Conservation (phyloP, 768 basidiomycete genomes). For the Russula olivacea region DNA sequence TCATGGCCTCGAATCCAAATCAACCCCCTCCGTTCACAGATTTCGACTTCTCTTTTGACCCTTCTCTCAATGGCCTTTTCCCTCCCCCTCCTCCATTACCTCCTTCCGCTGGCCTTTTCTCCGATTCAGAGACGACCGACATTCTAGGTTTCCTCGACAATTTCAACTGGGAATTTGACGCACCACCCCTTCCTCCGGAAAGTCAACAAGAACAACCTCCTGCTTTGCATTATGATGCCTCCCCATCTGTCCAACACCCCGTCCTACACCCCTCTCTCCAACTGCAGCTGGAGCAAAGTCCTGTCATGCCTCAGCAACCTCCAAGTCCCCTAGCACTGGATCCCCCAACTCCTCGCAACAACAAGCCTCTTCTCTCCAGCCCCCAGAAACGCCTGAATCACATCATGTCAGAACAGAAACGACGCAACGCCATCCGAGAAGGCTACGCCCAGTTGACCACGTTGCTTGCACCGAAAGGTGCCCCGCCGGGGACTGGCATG, state of each 20-base stretch:
- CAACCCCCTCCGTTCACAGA: slow-evolving; percentile 60
- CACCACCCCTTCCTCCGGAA: slow-evolving; percentile 6
- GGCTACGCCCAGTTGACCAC: slow-evolving; percentile 84
- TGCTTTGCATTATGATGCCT: slow-evolving; percentile 14
- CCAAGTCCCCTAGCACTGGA: slow-evolving; percentile 22
- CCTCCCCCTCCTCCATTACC: slow-evolving; percentile 58
- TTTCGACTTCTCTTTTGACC: slow-evolving; percentile 69
- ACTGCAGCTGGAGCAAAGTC: slow-evolving; percentile 10
- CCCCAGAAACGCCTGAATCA: slow-evolving; percentile 89
- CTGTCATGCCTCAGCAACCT: slow-evolving; percentile 9
- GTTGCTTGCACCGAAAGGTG: slow-evolving; percentile 73
- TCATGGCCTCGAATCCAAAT: slow-evolving; percentile 8
- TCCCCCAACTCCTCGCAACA: slow-evolving; percentile 32
- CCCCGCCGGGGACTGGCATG: slow-evolving; percentile 58
- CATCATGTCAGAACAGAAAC: slow-evolving; percentile 92
- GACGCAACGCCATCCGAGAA: slow-evolving; percentile 85
- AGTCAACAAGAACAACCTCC: slow-evolving; percentile 12
- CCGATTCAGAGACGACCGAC: slow-evolving; percentile 69
- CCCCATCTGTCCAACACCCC: slow-evolving; percentile 12
- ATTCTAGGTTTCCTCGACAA: slow-evolving; percentile 79
- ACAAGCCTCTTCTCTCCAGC: slow-evolving; percentile 67
- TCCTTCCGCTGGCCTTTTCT: slow-evolving; percentile 72
- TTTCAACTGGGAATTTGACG: slow-evolving; percentile 61
- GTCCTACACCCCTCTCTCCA: background rate
- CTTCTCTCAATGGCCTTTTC: slow-evolving; percentile 48